phyloP scores from a whole-genome alignment of 768 basidiomycete species.

The Neoboletus magnificus region DNA sequence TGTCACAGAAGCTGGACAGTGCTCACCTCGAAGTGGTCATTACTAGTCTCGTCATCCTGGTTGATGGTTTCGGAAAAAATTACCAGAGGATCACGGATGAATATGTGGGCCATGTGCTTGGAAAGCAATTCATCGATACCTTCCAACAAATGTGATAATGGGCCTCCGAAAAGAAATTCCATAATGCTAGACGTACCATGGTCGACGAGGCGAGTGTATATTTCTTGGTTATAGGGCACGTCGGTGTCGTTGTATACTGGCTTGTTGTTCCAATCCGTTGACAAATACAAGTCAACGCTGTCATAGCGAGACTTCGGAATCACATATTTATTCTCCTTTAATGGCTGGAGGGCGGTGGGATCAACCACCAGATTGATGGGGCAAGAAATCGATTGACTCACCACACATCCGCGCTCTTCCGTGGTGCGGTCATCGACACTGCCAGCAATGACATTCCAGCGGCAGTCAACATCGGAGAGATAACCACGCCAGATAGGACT shows the following conservation, averaged over 20 bases:
- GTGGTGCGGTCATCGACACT: slow-evolving; percentile 96
- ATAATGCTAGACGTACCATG: slow-evolving; percentile 51
- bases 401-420: slow-evolving; percentile 78
- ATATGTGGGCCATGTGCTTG: slow-evolving; percentile 91
- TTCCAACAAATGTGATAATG: slow-evolving; percentile 28
- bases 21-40: slow-evolving; percentile 93
- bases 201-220: slow-evolving; percentile 67
- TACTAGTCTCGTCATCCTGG: slow-evolving; percentile 84
- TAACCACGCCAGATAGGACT: slow-evolving; percentile 95
- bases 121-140: slow-evolving; percentile 85
- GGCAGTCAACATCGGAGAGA: slow-evolving; percentile 94
- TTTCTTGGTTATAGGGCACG: slow-evolving; percentile 72
- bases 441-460: slow-evolving; percentile 99
- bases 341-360: slow-evolving; percentile 48
- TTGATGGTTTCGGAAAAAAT: slow-evolving; percentile 91
- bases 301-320: slow-evolving; percentile 99
- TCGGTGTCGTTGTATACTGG: slow-evolving; percentile 92
- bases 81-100: slow-evolving; percentile 96
- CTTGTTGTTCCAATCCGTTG: slow-evolving; percentile 80
- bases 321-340: slow-evolving; percentile 65
- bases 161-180: neutral
- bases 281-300: slow-evolving; percentile 92
- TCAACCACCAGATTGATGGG: slow-evolving; percentile 5
- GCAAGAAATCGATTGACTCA: slow-evolving; percentile 46
- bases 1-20: neutral